phyloP scores from a whole-genome alignment of 805 yeast species.

The Huiozyma naganishii region DNA sequence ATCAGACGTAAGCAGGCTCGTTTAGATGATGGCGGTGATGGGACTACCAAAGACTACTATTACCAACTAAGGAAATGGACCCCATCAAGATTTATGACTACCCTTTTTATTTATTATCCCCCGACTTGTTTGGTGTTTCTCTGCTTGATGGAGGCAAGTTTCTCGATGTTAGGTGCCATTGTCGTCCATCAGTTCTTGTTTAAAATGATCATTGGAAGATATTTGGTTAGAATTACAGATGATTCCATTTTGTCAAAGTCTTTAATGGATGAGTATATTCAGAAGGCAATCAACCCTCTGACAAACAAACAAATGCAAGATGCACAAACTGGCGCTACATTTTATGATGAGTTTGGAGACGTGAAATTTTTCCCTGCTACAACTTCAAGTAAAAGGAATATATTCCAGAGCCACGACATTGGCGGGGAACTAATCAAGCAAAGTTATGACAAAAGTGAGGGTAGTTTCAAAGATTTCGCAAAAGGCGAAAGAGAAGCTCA shows the following conservation, averaged over 20 bases:
- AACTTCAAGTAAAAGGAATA: slow-evolving; percentile 23
- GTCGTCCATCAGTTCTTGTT: slow-evolving; percentile 30
- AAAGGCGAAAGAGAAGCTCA: neutral
- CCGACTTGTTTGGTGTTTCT: slow-evolving; percentile 44
- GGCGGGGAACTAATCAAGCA: slow-evolving; percentile 25
- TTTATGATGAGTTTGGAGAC: slow-evolving; percentile 12
- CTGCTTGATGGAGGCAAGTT: slow-evolving; percentile 29
- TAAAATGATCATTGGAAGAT: slow-evolving; percentile 34
- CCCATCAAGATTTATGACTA: slow-evolving; percentile 48
- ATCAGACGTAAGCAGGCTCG: too few species aligned
- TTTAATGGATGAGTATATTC: slow-evolving; percentile 50
- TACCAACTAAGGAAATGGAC: slow-evolving; percentile 59
- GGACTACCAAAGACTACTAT: slow-evolving; percentile 25
- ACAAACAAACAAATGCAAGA: slow-evolving; percentile 43
- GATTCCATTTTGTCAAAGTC: slow-evolving; percentile 51
- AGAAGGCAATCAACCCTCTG: slow-evolving; percentile 52
- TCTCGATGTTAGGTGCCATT: slow-evolving; percentile 29
- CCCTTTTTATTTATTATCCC: slow-evolving; percentile 43
- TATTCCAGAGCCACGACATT: slow-evolving; percentile 43
- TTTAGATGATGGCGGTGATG: slow-evolving; percentile 3
- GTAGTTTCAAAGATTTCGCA: slow-evolving; percentile 12
- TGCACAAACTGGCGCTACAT: slow-evolving; percentile 51
- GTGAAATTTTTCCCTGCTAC: slow-evolving; percentile 26
- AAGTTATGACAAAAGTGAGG: slow-evolving; percentile 24
- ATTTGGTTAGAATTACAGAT: slow-evolving; percentile 41